phyloP scores from a whole-genome alignment of 345 rosid genomes.

The Garcia nutans region DNA sequence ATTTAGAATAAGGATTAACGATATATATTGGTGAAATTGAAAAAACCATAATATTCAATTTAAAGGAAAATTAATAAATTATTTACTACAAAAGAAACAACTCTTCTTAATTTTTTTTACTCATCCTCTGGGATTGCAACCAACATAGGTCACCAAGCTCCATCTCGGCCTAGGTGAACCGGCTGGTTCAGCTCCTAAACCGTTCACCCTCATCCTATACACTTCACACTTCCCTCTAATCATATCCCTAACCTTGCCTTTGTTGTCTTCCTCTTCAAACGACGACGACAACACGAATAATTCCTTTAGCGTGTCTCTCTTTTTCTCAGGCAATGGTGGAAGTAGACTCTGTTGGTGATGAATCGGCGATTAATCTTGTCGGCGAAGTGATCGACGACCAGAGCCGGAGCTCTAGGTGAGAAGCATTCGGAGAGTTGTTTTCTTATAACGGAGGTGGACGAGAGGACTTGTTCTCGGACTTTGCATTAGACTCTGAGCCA shows the following conservation, averaged over 20 bases:
- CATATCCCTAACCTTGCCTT: conserved; percentile 21
- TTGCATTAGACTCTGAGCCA: conserved; percentile 69
- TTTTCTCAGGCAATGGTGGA: conserved; percentile 28
- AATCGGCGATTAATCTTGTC: conserved; percentile 23
- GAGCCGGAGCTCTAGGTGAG: conserved; percentile 49
- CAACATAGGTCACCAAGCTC: conserved; percentile 86
- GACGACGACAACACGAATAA: conserved; percentile 56
- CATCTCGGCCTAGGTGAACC: conserved; percentile 51
- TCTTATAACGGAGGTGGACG: conserved; percentile 64
- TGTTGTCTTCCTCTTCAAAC: conserved; percentile 26
- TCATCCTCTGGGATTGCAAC: conserved; percentile 53
- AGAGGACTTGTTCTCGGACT: conserved; percentile 78
- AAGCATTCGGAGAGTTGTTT: conserved; percentile 73
- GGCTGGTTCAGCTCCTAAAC: conserved; percentile 27
- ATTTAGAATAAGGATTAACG: too few species aligned
- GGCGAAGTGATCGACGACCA: conserved; percentile 36
- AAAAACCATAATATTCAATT: background rate
- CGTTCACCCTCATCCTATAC: conserved; percentile 28
- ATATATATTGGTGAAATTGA: background rate
- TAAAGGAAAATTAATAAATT: background rate
- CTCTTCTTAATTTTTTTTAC: background rate
- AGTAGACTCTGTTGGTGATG: conserved; percentile 14
- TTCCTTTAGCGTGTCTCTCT: conserved; percentile 55
- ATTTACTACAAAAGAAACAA: conserved; percentile 6
- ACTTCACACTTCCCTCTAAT: conserved; percentile 21